Base-by-base conservation (phyloP, 2,329 filamentous ascomycete species). In the Hypoxylon sp. region DNA sequence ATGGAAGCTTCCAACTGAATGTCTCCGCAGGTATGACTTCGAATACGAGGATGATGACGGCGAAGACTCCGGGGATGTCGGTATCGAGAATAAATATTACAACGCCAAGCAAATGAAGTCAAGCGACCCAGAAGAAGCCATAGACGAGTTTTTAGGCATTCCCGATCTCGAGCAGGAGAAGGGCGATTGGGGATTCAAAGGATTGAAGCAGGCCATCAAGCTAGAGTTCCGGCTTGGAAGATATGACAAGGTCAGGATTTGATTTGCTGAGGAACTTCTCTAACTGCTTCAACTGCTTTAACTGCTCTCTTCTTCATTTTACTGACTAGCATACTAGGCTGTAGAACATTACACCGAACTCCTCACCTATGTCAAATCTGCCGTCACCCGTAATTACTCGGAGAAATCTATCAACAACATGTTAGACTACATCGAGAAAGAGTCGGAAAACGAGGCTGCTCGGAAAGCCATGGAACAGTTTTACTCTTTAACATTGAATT, bases 371-470 rank as follows among this genome's bases (percentile, higher is more conserved):
- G 94, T 98, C 82, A 97, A 96, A 80, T 97, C 93, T 2, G 95
- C 95, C 6, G 95, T 99, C 50, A 98, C 96, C 43, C 90, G 96
- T 69, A 99, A 98, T 81, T 98, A 98, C 81, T 98, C 96, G 1
- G 96, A 99, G 81, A 98, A 98, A 80, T 98, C 95, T 11, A 97
- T 99, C 83, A 98, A 98, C 82, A 98, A 98, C 80, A 97, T 99
- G 91, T 89, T 99, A 50, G 96, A 98, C 82, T 97, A 92, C 79
- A 96, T 99, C 72, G 95, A 98, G 80, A 98, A 98, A 82, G 92
- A 89, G n/a, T 86, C 89, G 11, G 86, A 91, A 28, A 81, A 89
- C 41, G 90, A 91, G 63, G 87, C 89, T 6, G 88, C 90, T 46
- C 90, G 92, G 23, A 85, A 88, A 69, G 95, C 91, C 80, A 97